Evolutionary conservation across 805 yeast genomes (phyloP).

Genomic region (Lipomyces yamanashiensis): DNA sequence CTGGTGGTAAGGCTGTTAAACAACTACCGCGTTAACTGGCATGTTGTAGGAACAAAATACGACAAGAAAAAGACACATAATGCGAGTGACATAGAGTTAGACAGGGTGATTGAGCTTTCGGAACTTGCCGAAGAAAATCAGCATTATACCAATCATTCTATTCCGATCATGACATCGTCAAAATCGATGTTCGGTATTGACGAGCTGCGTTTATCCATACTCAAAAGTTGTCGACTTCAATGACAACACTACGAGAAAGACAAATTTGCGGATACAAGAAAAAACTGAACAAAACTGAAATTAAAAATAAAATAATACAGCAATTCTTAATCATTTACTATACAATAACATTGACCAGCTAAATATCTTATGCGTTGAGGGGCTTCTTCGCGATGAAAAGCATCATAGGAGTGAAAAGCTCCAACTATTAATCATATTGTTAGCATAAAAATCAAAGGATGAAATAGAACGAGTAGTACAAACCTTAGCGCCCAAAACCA

Average conservation of each 20-base stretch:
- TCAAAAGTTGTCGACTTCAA: slow-evolving; percentile 1
- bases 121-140: not conserved
- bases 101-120: not conserved
- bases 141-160: not conserved
- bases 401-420: slow-evolving; percentile 97
- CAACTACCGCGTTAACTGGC: slow-evolving; percentile 15
- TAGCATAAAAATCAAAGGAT: not conserved
- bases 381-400: slow-evolving; percentile 89
- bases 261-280: not conserved
- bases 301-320: not conserved
- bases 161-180: slow-evolving; percentile 12
- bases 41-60: slow-evolving; percentile 24
- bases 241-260: too few species aligned
- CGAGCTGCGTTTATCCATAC: slow-evolving; percentile 18
- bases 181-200: slow-evolving; percentile 5
- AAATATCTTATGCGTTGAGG: not conserved
- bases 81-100: not conserved
- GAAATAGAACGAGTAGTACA: not conserved
- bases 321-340: not conserved
- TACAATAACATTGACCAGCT: not conserved
- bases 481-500: slow-evolving; percentile 86
- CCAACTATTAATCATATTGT: slow-evolving; percentile 45
- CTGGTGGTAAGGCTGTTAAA: slow-evolving; percentile 15
- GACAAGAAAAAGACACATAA: slow-evolving; percentile 5
- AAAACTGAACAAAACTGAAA: not conserved